Evolutionary conservation across 495 filamentous ascomycete species (phyloP).

Genomic region (Immersiella caudata): DNA sequence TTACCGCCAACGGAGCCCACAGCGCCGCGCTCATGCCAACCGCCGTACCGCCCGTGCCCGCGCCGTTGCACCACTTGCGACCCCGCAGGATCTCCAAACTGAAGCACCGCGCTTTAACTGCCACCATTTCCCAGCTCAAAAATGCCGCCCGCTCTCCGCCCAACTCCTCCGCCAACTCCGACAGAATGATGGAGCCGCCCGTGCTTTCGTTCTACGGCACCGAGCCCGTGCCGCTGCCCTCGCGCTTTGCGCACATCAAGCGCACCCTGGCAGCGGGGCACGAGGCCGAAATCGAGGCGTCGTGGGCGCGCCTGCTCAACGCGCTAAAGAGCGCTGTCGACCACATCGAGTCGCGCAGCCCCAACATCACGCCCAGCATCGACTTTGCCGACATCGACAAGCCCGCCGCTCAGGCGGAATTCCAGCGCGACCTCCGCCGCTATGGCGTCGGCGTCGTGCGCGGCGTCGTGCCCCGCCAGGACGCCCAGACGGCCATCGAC

Average conservation of each 20-base stretch:
- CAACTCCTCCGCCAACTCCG: constrained; percentile 11
- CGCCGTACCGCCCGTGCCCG: constrained; percentile 10
- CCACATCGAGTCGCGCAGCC: constrained; percentile 51
- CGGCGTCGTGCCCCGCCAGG: constrained; percentile 61
- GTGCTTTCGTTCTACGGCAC: constrained; percentile 74
- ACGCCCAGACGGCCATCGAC: constrained; percentile 61
- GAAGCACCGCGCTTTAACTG: constrained; percentile 38
- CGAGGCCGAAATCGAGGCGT: constrained; percentile 64
- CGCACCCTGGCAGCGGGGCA: constrained; percentile 64
- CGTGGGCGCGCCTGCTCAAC: constrained; percentile 71
- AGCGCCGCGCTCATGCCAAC: constrained; percentile 29
- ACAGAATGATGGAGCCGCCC: constrained; percentile 67
- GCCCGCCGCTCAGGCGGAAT: constrained; percentile 51
- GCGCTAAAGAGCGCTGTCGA: constrained; percentile 62
- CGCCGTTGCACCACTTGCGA: constrained; percentile 24
- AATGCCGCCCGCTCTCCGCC: constrained; percentile 21
- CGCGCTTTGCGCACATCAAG: constrained; percentile 80
- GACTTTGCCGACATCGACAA: constrained; percentile 62
- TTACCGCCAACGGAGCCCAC: constrained; percentile 34
- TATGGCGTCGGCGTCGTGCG: constrained; percentile 69
- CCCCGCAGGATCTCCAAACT: constrained; percentile 45
- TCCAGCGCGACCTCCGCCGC: constrained; percentile 59
- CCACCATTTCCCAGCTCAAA: constrained; percentile 26
- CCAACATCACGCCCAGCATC: constrained; percentile 65
- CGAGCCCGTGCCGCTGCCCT: constrained; percentile 70